Evolutionary conservation across 169 alveolate genomes (phyloP).

Genomic region (Neospora caninum): DNA sequence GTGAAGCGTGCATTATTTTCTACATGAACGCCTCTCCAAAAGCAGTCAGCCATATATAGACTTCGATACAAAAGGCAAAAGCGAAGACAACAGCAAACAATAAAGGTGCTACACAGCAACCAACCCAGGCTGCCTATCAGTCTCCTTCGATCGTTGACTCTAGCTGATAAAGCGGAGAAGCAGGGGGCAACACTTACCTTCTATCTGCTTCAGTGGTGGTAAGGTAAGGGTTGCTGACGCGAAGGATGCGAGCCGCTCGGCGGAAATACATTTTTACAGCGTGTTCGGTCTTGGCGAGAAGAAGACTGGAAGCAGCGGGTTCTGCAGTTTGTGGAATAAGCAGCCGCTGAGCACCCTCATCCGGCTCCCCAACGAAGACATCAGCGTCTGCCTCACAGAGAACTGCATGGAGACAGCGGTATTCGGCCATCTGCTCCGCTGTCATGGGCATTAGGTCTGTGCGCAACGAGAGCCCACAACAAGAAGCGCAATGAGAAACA

Average conservation of each 20-base stretch:
- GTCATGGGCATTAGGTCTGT: conserved; percentile 22
- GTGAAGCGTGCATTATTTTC: too few relatives aligned
- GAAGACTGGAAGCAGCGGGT: background rate
- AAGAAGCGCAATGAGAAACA: background rate
- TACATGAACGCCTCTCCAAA: too few relatives aligned
- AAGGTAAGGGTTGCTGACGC: conserved; percentile 55
- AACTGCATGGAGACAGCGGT: conserved; percentile 49
- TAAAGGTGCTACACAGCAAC: too few relatives aligned
- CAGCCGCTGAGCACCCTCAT: background rate
- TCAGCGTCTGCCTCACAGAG: conserved; percentile 61
- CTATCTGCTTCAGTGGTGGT: conserved; percentile 55
- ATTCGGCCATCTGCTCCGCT: conserved; percentile 64
- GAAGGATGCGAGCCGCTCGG: conserved; percentile 53
- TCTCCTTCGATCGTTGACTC: too few relatives aligned
- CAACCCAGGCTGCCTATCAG: too few relatives aligned
- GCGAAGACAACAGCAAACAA: too few relatives aligned
- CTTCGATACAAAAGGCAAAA: too few relatives aligned
- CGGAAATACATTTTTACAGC: conserved; percentile 60
- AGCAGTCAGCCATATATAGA: too few relatives aligned
- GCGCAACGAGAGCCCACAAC: background rate
- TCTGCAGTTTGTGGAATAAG: background rate
- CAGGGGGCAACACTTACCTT: conserved; percentile 30
- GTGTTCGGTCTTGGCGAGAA: conserved; percentile 46
- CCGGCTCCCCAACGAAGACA: conserved; percentile 48
- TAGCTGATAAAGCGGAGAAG: background rate